Evolutionary conservation across 805 yeast genomes (phyloP), one percentile per base, ranked within the genome.

Genomic region (Lipomyces oligophaga): DNA sequence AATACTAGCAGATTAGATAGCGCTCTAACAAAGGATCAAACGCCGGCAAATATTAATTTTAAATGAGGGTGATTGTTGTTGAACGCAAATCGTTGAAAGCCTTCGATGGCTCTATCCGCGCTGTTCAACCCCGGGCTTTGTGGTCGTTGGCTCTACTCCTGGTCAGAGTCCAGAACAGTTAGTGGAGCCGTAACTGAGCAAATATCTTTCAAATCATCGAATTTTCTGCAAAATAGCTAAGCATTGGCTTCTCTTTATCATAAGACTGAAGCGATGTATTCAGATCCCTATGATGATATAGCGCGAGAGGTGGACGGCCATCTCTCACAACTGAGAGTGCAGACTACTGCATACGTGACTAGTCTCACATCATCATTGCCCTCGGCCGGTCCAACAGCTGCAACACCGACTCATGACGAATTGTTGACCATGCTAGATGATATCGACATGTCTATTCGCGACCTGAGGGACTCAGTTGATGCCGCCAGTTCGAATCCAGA

Each of bases 261-360:
- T 10, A 13, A 26, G 30, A 26, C 30, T 26, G 13, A 8, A 8
- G 30, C 30, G 16, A 49, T 52, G 57, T 41, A 42, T 28, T 36
- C 44, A 15, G 59, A 55, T 38, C 59, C 59, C 13, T 55, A 48
- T 40, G 52, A 48, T 34, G 58, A 55, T 31, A 54, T 55, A 20
- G 57, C 49, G 4, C 26, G 38, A n/a, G 59, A 55, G 34, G 59
- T 55, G 3, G 57, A 55, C 32, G 20, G 34, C 22, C 58, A 55
- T 27, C 47, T 55, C 24, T 26, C 50, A 11, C 19, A 24, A 3
- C 40, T 54, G 21, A 49, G 49, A 4, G 45, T 50, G 20, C 56
- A 47, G 25, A 30, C 46, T 4, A 39, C 41, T 18, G 46, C 59
- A 10, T 55, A 50, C 48, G 34, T 46, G 26, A 30, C 26, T 16